Evolutionary conservation across 164 flowering plant species (phyloP).

Genomic region (Brasenia schreberi): DNA sequence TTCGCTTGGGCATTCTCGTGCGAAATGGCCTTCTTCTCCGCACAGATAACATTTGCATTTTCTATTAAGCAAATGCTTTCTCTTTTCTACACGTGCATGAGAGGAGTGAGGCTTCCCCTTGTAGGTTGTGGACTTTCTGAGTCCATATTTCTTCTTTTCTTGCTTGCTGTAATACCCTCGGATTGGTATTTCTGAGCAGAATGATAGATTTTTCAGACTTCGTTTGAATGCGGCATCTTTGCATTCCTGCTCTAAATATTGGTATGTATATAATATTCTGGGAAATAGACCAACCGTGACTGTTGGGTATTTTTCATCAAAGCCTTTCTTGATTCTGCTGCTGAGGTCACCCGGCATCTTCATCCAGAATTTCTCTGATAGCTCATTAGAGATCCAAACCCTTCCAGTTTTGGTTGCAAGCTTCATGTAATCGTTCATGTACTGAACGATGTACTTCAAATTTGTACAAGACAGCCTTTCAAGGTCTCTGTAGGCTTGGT

Average conservation of each 20-base stretch:
- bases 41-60: constrained; percentile 7
- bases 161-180: constrained; percentile 1
- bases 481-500: constrained; percentile 4
- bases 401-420: constrained; percentile 5
- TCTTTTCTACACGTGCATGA: too few species aligned
- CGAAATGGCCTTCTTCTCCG: constrained; percentile 3
- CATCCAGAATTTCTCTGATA: constrained; percentile 3
- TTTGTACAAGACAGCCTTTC: constrained; percentile 2
- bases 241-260: constrained; percentile 1
- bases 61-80: not conserved
- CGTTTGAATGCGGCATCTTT: constrained; percentile 3
- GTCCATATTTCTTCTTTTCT: not conserved
- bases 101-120: constrained; percentile 4
- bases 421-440: constrained; percentile 1
- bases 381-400: not conserved
- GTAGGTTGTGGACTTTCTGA: constrained; percentile 3
- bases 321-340: not conserved
- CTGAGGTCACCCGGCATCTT: constrained; percentile 2
- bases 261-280: not conserved
- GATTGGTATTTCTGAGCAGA: constrained; percentile 1
- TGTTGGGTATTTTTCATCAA: not conserved
- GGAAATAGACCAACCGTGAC: not conserved
- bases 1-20: constrained; percentile 1
- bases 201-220: constrained; percentile 1
- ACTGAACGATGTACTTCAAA: not conserved